Percentiles rank a stretch among this genome's conserved stretches.
These are phyloP conservation scores for Porpolomopsis calyptriformis DNA, from an alignment of 768 basidiomycete species.

Conservation along the genomic window DNA sequence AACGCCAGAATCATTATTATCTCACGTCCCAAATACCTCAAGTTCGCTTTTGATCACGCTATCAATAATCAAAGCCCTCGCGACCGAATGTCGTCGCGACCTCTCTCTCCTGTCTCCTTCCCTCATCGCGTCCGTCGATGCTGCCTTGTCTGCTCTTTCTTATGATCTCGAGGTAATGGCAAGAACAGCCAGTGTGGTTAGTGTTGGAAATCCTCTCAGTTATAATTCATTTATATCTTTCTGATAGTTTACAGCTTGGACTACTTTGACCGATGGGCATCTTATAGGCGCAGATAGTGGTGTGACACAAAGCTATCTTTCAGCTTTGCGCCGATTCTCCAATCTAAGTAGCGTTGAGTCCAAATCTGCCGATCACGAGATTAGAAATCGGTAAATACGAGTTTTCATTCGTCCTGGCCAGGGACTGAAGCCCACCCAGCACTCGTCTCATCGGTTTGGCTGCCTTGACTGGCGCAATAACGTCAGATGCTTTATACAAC, in stretches of 20 bases:
- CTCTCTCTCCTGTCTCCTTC: slow-evolving; percentile 63
- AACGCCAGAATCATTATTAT: background rate
- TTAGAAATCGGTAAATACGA: slow-evolving; percentile 53
- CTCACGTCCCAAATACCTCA: background rate
- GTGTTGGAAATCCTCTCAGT: slow-evolving; percentile 18
- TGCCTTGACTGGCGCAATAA: slow-evolving; percentile 67
- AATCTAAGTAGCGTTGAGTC: slow-evolving; percentile 41
- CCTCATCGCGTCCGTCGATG: slow-evolving; percentile 55
- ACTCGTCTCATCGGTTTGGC: slow-evolving; percentile 81
- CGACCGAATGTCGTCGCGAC: slow-evolving; percentile 80
- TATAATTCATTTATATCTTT: slow-evolving; percentile 2
- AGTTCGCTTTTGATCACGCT: slow-evolving; percentile 78
- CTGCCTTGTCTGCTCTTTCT: slow-evolving; percentile 41
- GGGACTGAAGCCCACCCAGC: slow-evolving; percentile 27
- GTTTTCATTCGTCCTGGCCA: background rate
- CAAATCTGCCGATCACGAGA: slow-evolving; percentile 51
- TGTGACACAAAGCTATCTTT: slow-evolving; percentile 61
- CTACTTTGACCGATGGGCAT: slow-evolving; percentile 82
- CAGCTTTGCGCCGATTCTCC: slow-evolving; percentile 55
- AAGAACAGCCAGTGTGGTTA: slow-evolving; percentile 69
- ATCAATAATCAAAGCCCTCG: slow-evolving; percentile 68
- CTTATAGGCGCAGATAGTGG: slow-evolving; percentile 67
- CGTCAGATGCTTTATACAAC: slow-evolving; percentile 75
- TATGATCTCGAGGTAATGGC: slow-evolving; percentile 68
- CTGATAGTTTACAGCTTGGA: slow-evolving; percentile 80